Evolutionary conservation across 225 moss, liverwort and hornwort species (phyloP), one percentile per base, ranked within the genome.

Genomic region (Bryoerythrophyllum caledonicum): DNA sequence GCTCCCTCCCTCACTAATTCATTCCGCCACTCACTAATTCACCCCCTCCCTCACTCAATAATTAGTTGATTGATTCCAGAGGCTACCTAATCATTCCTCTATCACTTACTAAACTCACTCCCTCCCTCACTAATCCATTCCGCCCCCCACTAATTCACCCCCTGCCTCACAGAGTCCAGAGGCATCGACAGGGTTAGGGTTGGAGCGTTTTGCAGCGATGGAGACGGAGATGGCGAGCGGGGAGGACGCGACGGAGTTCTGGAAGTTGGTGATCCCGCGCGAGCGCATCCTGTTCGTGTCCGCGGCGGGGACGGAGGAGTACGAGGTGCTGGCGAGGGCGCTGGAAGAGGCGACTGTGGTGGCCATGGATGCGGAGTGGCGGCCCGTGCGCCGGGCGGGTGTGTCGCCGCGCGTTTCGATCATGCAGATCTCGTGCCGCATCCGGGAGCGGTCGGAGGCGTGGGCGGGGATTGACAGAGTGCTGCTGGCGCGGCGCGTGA

Each of bases 321-420:
- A 92, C 63, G 73, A 80, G 38, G 80, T 81, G 30, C 78, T 95
- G 25, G 66, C 88, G 60, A 69, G 63, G 26, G 94, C 93, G 28
- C 44, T 99, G 68, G 87, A 89, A 52, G 87, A 86, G 24, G 86
- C 99, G 11, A 23, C 69, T 40, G 54, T 99, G 34, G 84, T 99
- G 65, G 93, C 91, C 27, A 89, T 99, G 89, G 99, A 99, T 72
- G 99, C 99, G 16, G 99, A 99, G 80, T 99, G 99, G 99, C 95
- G 94, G 77, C 99, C 99, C 27, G 87, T 95, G 51, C 73, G 49
- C 23, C 79, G 68, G 14, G 63, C 74, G 60, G 73, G 83, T 5
- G 71, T 15, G 26, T 80, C 79, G 10, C 91, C 89, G 8, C 93
- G 95, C 30, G 93, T 99, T 16, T 89, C 99, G 19, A 88, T 99